Percentiles rank a stretch among this genome's conserved stretches.
Conservation (phyloP, 768 basidiomycete genomes). For the Leccinum subgranulosum region DNA sequence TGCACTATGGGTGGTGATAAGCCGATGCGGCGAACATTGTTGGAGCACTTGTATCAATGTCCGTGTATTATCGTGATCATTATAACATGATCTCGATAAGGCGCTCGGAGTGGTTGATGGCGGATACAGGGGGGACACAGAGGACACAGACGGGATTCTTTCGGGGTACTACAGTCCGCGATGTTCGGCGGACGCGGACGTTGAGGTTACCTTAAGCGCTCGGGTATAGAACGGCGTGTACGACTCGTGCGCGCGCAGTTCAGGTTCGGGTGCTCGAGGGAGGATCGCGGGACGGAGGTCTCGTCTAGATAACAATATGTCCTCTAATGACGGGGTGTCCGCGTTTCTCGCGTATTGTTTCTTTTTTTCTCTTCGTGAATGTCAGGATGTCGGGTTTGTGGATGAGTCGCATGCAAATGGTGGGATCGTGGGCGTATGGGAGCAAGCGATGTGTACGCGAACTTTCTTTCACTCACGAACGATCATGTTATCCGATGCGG, state of each 20-base stretch:
- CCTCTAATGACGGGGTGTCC: background rate
- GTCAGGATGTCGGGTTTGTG: background rate
- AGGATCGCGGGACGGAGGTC: background rate
- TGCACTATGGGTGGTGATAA: slow-evolving; percentile 7
- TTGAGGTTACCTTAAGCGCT: background rate
- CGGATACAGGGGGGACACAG: slow-evolving; percentile 3
- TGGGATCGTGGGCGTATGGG: background rate
- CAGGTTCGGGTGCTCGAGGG: slow-evolving; percentile 6
- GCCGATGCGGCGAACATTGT: background rate
- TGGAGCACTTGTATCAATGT: background rate
- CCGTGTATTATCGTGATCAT: background rate
- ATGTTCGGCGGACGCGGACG: background rate
- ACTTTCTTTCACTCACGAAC: background rate
- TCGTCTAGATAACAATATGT: background rate
- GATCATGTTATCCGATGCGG: background rate
- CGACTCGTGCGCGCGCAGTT: background rate
- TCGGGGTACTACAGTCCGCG: background rate
- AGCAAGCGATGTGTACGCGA: background rate
- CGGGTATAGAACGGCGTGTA: background rate
- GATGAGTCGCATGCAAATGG: background rate
- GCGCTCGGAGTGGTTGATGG: slow-evolving; percentile 2
- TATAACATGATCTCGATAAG: background rate
- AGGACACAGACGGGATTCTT: background rate
- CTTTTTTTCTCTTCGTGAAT: background rate
- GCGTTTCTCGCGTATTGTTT: background rate